Evolutionary conservation across 2,329 filamentous ascomycete species (phyloP).

Genomic region (Cytospora chrysosperma): DNA sequence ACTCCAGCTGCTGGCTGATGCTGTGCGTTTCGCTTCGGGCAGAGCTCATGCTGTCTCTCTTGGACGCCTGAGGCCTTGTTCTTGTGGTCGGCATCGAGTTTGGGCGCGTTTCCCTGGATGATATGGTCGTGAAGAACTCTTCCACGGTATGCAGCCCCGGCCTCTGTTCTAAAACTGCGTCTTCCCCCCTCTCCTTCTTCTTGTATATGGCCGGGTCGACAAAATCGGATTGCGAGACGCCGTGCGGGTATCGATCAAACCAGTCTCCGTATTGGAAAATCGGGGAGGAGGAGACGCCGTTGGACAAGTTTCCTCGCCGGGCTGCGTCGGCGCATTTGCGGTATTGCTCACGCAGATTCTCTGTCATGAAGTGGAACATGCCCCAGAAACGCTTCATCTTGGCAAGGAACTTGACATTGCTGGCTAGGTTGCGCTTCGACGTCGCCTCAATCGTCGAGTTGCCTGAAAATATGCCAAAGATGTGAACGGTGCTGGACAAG

Average conservation of each 20-base stretch:
- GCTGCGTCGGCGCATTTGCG: constrained; percentile 80
- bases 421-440: constrained; percentile 80
- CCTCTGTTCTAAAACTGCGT: constrained; percentile 85
- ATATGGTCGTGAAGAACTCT: constrained; percentile 85
- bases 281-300: constrained; percentile 51
- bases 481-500: constrained; percentile 89
- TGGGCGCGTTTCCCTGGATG: constrained; percentile 42
- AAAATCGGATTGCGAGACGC: constrained; percentile 81
- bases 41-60: constrained; percentile 34
- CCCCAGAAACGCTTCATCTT: constrained; percentile 99
- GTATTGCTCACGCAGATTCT: constrained; percentile 88
- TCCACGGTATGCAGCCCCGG: constrained; percentile 90
- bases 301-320: constrained; percentile 59
- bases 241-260: constrained; percentile 94
- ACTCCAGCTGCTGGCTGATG: constrained; percentile 34
- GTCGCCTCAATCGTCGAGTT: constrained; percentile 71
- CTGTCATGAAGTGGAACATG: constrained; percentile 96
- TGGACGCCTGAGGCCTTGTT: constrained; percentile 41
- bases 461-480: constrained; percentile 86
- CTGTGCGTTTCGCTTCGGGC: constrained; percentile 35
- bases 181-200: constrained; percentile 76
- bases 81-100: constrained; percentile 28
- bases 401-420: constrained; percentile 84
- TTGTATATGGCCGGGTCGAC: constrained; percentile 68
- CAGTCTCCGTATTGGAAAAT: constrained; percentile 97